Evolutionary conservation across 1,284 basidiomycete species (phyloP).

Genomic region (Fomitiporia mediterranea): DNA sequence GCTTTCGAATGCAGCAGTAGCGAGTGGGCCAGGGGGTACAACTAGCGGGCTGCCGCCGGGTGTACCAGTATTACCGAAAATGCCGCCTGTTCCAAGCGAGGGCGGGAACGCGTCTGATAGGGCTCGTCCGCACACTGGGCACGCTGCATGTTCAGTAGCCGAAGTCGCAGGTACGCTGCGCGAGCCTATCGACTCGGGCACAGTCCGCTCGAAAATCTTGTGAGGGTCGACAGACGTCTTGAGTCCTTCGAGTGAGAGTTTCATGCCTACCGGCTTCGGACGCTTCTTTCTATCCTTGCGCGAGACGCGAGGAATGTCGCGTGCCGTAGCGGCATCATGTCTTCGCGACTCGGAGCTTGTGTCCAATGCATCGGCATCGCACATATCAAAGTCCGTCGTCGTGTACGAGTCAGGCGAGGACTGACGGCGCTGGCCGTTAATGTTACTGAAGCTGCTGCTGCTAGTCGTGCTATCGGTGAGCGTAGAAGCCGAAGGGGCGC

Average conservation of each 20-base stretch:
- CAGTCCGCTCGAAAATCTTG: conserved; percentile 26
- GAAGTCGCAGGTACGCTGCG: conserved; percentile 41
- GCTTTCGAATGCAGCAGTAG: conserved; percentile 55
- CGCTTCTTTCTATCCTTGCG: conserved; percentile 19
- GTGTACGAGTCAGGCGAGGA: conserved; percentile 17
- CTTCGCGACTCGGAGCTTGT: conserved; percentile 7
- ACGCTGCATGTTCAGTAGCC: conserved; percentile 36
- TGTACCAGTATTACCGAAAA: conserved; percentile 26
- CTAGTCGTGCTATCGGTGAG: conserved; percentile 14
- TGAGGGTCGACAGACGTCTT: conserved; percentile 34
- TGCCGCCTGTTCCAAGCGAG: conserved; percentile 22
- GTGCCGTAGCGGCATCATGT: conserved; percentile 22
- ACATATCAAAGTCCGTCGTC: conserved; percentile 20
- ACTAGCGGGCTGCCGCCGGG: conserved; percentile 41
- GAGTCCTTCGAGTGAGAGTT: conserved; percentile 42
- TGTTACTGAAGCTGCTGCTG: conserved; percentile 1
- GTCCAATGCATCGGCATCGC: conserved; percentile 10
- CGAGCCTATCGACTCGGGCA: conserved; percentile 28
- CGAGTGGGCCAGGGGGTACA: conserved; percentile 52
- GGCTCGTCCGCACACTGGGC: conserved; percentile 46
- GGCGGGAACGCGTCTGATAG: conserved; percentile 33
- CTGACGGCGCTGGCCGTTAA: conserved; percentile 1
- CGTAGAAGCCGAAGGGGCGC: conserved; percentile 9
- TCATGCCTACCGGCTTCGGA: conserved; percentile 28
- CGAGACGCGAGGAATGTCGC: conserved; percentile 23